Evolutionary conservation across 257 asterid genomes (phyloP), one percentile per base, ranked within the genome.

Genomic region (Nyctanthes arbortristis): DNA sequence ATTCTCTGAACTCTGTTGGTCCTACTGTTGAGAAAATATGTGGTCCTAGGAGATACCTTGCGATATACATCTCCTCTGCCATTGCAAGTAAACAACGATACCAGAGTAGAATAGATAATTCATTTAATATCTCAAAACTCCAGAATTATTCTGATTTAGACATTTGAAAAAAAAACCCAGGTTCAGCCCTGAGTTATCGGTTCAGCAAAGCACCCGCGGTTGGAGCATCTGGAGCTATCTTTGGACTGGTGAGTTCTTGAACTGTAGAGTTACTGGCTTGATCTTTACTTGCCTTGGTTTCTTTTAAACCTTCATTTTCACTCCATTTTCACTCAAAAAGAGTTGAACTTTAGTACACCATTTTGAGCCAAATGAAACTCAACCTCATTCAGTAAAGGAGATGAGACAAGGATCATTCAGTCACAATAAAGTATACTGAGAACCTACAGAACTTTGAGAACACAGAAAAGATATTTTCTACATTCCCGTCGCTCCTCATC

Each of bases 191-290:
- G 92, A 92, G 97, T 72, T 90, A 92, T 81, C 77, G 85, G 87
- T 77, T 88, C 69, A 80, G 81, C 69, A 88, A 80, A 79, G 81
- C n/a, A 71, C 88, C 98, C 62, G 87, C 98, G n/a, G 96, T 90
- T 66, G 98, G 97, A 62, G 95, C 98, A 74, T 88, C 96, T 0
- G 95, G 98, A 69, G 98, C 98, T 72, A 88, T 90, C 52, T 92
- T 84, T 73, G 97, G 98, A 83, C 74, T 92, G 80, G 98, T 92
- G 79, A 85, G 80, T 70, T 67, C 70, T 72, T 79, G 45, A 55
- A 67, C 62, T 58, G 47, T 43, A 37, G 31, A 73, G 43, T 24
- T 58, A n/a, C 69, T 34, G 14, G 39, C 39, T 56, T 49, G n/a
- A n/a, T n/a, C n/a, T n/a, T n/a, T n/a, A n/a, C n/a, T n/a, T 3